Evolutionary conservation across 2,329 filamentous ascomycete species (phyloP).

Genomic region (Lachnellula suecica): DNA sequence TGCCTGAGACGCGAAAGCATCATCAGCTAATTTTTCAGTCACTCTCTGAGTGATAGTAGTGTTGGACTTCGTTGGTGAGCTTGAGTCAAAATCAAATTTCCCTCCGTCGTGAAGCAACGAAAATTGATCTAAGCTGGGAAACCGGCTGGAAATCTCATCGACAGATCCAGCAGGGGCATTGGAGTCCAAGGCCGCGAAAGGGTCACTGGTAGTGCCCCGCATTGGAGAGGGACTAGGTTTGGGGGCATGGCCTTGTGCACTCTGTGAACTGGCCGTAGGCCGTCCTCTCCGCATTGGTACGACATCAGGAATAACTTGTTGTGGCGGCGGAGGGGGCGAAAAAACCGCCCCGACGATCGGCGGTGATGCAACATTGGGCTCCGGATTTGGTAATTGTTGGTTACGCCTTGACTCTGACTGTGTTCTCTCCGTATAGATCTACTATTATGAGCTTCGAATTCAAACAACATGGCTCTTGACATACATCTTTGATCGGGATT

Average conservation of each 20-base stretch:
- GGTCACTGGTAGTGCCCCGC: conserved; percentile 71
- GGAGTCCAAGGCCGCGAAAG: conserved; percentile 86
- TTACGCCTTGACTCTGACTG: conserved; percentile 61
- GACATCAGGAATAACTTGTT: conserved; percentile 80
- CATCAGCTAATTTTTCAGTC: conserved; percentile 76
- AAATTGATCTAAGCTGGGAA: conserved; percentile 92
- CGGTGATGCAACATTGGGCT: conserved; percentile 46
- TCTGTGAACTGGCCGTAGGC: conserved; percentile 54
- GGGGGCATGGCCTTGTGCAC: conserved; percentile 41
- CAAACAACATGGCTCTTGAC: conserved; percentile 33
- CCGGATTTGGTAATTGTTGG: conserved; percentile 57
- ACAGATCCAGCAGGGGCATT: conserved; percentile 52
- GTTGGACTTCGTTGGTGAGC: conserved; percentile 45
- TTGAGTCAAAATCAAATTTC: conserved; percentile 79
- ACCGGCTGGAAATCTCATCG: conserved; percentile 82
- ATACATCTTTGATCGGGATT: conserved; percentile 84
- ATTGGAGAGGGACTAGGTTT: conserved; percentile 69
- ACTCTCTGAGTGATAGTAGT: conserved; percentile 63
- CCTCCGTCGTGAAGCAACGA: conserved; percentile 81
- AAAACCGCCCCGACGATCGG: conserved; percentile 79
- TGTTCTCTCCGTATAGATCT: conserved; percentile 71
- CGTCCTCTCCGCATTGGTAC: conserved; percentile 90
- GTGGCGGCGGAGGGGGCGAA: conserved; percentile 69
- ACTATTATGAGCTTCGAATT: conserved; percentile 10
- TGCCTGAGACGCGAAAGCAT: conserved; percentile 63